Percentiles rank a stretch among this genome's conserved stretches.
Conservation (phyloP, 208 protist species). For the Acanthamoeba healyi region DNA sequence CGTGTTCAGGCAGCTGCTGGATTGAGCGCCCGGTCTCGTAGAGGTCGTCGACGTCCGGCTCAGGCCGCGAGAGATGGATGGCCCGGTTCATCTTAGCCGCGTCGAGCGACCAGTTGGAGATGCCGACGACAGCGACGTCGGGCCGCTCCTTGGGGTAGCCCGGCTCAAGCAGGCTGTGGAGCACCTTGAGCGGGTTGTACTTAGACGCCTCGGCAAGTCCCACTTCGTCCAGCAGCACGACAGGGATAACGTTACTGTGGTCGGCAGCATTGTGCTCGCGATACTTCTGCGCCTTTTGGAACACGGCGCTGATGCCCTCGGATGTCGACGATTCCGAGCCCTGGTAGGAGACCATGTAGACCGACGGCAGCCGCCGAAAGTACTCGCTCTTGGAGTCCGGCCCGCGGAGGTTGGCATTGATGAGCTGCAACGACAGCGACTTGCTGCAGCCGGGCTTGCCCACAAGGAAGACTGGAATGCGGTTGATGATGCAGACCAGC, state of each 20-base stretch:
- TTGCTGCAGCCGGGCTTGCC: constrained; percentile 71
- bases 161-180: constrained; percentile 88
- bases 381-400: not conserved
- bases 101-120: constrained; percentile 92
- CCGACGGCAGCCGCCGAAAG: constrained; percentile 6
- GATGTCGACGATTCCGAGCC: constrained; percentile 35
- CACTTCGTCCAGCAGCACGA: constrained; percentile 92
- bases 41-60: constrained; percentile 21
- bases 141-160: constrained; percentile 59
- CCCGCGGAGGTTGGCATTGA: not conserved
- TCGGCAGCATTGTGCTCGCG: not conserved
- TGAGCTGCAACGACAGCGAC: constrained; percentile 10
- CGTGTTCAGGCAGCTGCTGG: not conserved
- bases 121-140: constrained; percentile 89
- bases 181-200: constrained; percentile 91
- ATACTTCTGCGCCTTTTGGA: not conserved
- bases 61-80: constrained; percentile 75
- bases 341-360: constrained; percentile 31
- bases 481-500: constrained; percentile 69
- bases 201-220: constrained; percentile 90
- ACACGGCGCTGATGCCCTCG: constrained; percentile 19
- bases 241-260: constrained; percentile 66
- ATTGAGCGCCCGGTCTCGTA: not conserved
- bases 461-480: constrained; percentile 70
- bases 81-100: constrained; percentile 93